Percentiles rank a stretch among this genome's conserved stretches.
Conservation (phyloP, 2,329 filamentous ascomycete species). For the Coniella vitis region DNA sequence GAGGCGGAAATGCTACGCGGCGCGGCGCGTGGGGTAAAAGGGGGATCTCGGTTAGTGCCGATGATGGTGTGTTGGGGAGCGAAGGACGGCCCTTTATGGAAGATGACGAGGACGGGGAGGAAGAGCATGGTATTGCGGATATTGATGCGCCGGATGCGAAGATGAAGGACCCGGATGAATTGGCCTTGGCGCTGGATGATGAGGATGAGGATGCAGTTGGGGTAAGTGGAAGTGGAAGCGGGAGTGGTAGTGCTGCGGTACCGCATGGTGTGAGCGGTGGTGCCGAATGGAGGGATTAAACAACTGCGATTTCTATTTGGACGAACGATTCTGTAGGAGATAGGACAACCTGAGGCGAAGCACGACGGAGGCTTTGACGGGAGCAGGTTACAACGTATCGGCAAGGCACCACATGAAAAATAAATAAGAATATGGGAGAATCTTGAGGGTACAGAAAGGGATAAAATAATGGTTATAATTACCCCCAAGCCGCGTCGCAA, state of each 20-base stretch:
- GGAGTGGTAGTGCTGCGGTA: conserved; percentile 7
- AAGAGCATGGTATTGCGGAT: conserved; percentile 34
- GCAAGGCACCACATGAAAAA: no score
- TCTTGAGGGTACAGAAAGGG: no score
- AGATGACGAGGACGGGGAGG: conserved; percentile 36
- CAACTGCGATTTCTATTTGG: no score
- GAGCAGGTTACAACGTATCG: no score
- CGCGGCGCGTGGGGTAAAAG: conserved; percentile 56
- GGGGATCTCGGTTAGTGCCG: conserved; percentile 60
- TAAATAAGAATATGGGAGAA: no score
- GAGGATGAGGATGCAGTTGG: conserved; percentile 45
- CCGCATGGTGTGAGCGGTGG: conserved; percentile 37
- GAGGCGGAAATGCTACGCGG: conserved; percentile 18
- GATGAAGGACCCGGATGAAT: conserved; percentile 61
- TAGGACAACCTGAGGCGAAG: no score
- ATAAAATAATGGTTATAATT: no score
- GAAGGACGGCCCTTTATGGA: conserved; percentile 34
- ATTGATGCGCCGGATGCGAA: conserved; percentile 46
- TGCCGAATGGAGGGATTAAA: conserved; percentile 35
- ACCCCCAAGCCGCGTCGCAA: no score
- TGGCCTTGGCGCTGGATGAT: conserved; percentile 52
- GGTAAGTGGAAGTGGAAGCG: conserved; percentile 21
- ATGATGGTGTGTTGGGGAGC: conserved; percentile 50
- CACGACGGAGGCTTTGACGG: no score
- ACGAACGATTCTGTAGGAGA: no score